Evolutionary conservation across 75 land plant genomes (phyloP).

Genomic region (Adiantum capillusveneris): DNA sequence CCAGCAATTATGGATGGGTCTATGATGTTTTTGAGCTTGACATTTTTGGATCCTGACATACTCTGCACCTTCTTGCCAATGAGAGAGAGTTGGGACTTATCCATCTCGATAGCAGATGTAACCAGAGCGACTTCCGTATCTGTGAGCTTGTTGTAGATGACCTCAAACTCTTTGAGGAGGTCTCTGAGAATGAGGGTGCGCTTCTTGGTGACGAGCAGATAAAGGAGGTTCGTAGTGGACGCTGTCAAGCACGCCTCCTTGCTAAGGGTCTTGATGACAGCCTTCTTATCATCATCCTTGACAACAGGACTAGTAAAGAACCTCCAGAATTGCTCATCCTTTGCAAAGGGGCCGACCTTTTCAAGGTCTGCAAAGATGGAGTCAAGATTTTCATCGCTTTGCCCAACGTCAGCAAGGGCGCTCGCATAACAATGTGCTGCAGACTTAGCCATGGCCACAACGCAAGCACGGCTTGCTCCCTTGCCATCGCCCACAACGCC

Average conservation of each 20-base stretch:
- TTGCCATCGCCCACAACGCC: neutral
- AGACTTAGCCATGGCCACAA: slow-evolving; percentile 39
- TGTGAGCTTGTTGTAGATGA: too few relatives aligned
- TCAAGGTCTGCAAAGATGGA: slow-evolving; percentile 53
- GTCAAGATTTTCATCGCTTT: slow-evolving; percentile 47
- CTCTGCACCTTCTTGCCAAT: too few relatives aligned
- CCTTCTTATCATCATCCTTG: slow-evolving; percentile 46
- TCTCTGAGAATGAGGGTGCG: too few relatives aligned
- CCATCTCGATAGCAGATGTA: too few relatives aligned
- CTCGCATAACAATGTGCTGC: slow-evolving; percentile 60
- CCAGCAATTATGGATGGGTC: too few relatives aligned
- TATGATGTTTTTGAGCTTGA: too few relatives aligned
- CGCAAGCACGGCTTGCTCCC: slow-evolving; percentile 28
- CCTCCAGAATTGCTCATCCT: slow-evolving; percentile 27
- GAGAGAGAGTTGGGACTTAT: too few relatives aligned
- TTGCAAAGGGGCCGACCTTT: slow-evolving; percentile 38
- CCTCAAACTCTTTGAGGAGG: too few relatives aligned
- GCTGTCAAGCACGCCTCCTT: slow-evolving; percentile 32
- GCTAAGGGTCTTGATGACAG: slow-evolving; percentile 41
- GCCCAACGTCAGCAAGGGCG: slow-evolving; percentile 70
- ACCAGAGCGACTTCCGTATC: too few relatives aligned
- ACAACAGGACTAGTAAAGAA: slow-evolving; percentile 64
- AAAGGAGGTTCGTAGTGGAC: too few relatives aligned
- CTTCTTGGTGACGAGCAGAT: too few relatives aligned
- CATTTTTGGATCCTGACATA: too few relatives aligned